Evolutionary conservation across 352 stramenopile species (phyloP).

Genomic region (Pythium insidiosum): DNA sequence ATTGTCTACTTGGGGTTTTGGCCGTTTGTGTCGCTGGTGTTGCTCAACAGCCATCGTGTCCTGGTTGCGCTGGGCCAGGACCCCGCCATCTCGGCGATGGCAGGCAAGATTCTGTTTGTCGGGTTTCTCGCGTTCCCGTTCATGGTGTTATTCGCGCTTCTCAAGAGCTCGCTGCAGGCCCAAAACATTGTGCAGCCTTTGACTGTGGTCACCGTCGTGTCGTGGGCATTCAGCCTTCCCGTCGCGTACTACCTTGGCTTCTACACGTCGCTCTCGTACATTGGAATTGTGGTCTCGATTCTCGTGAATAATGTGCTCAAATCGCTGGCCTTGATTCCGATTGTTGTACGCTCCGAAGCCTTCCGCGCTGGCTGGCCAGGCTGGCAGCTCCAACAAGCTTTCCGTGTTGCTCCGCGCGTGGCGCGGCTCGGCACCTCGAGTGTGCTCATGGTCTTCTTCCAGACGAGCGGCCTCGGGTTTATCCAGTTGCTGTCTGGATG

Average conservation of each 20-base stretch:
- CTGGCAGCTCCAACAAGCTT: constrained; percentile 29
- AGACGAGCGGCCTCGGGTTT: constrained; percentile 38
- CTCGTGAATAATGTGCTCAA: constrained; percentile 42
- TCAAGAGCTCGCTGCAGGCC: constrained; percentile 44
- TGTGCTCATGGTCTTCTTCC: constrained; percentile 52
- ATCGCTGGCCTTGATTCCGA: constrained; percentile 29
- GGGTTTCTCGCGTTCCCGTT: constrained; percentile 28
- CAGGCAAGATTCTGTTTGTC: constrained; percentile 27
- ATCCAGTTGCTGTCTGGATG: constrained; percentile 44
- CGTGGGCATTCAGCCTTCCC: constrained; percentile 28
- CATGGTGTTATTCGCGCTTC: constrained; percentile 38
- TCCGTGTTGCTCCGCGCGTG: constrained; percentile 30
- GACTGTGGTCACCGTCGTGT: constrained; percentile 25
- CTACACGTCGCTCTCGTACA: constrained; percentile 39
- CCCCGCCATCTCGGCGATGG: constrained; percentile 31
- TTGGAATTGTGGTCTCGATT: constrained; percentile 41
- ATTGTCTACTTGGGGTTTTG: constrained; percentile 34
- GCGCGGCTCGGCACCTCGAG: constrained; percentile 34
- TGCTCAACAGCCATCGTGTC: constrained; percentile 35
- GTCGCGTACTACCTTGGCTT: constrained; percentile 46
- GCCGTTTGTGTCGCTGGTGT: constrained; percentile 25
- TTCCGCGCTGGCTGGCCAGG: constrained; percentile 56
- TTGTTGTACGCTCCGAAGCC: constrained; percentile 35
- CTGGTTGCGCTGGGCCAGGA: constrained; percentile 47
- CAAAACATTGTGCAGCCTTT: constrained; percentile 64